These are phyloP conservation scores for Colletotrichum sp. DNA, from an alignment of 2,329 filamentous ascomycete species.

Conservation along the genomic window DNA sequence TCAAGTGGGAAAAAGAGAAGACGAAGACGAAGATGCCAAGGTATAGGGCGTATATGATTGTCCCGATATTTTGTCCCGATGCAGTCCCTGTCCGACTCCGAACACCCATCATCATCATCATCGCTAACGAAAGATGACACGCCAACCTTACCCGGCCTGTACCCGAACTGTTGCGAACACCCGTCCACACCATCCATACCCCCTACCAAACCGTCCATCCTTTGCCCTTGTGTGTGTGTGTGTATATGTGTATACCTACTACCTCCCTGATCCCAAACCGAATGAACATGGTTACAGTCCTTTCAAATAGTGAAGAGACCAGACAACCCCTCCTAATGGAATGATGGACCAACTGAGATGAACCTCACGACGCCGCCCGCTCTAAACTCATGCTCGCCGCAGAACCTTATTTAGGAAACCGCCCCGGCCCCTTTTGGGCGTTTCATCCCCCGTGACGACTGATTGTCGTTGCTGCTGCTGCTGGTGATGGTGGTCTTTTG, in stretches of 20 bases:
- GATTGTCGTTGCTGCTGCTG: background rate
- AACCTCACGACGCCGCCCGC: background rate
- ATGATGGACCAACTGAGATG: background rate
- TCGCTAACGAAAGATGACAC: background rate
- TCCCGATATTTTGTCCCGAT: background rate
- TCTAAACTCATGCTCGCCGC: constrained; percentile 26
- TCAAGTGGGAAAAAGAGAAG: background rate
- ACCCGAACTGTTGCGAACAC: background rate
- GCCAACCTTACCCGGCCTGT: background rate
- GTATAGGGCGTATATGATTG: background rate
- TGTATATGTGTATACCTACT: background rate
- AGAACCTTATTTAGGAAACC: constrained; percentile 41
- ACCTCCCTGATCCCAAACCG: background rate
- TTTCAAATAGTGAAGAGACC: background rate
- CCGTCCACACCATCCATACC: background rate
- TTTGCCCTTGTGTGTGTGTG: background rate
- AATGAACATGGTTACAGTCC: background rate
- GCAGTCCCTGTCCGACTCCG: background rate
- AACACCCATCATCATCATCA: background rate
- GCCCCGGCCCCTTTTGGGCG: constrained; percentile 31
- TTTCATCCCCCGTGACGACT: constrained; percentile 16
- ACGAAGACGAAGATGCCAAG: background rate
- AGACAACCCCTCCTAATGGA: background rate
- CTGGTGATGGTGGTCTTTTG: background rate
- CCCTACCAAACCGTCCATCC: background rate